These are phyloP conservation scores for Tolypocladium album DNA, from an alignment of 2,329 filamentous ascomycete genomes.

Conservation along the genomic window DNA sequence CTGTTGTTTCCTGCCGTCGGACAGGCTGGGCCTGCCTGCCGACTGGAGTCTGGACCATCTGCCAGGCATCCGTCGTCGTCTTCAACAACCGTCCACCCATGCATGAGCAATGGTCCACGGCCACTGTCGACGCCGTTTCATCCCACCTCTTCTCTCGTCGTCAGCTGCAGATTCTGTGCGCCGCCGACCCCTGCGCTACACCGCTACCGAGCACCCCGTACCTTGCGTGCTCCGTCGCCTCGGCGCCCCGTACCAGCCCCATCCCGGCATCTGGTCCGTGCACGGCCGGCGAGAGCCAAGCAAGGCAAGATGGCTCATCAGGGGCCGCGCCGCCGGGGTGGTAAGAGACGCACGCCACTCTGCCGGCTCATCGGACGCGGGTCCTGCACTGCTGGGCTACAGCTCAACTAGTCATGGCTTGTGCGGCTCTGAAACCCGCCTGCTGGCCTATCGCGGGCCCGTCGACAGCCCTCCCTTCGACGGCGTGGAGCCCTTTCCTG, in stretches of 20 bases:
- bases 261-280: constrained; percentile 2
- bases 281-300: background rate
- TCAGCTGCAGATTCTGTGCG: background rate
- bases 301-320: background rate
- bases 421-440: constrained; percentile 6
- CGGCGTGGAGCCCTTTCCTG: constrained; percentile 1
- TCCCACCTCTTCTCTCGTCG: background rate
- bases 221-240: no score
- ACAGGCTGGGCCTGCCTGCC: background rate
- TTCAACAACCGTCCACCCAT: background rate
- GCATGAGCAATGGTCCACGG: background rate
- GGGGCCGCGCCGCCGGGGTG: background rate
- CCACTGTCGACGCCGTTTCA: background rate
- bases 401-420: background rate
- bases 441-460: constrained; percentile 5
- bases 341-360: background rate
- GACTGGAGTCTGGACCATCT: background rate
- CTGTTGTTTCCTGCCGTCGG: background rate
- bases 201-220: background rate
- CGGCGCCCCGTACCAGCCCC: background rate
- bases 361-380: background rate
- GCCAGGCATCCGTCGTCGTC: background rate
- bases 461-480: constrained; percentile 4
- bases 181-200: background rate
- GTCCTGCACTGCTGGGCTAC: background rate